Conservation (phyloP, 208 protist genomes). For the Crithidia acanthocephali region DNA sequence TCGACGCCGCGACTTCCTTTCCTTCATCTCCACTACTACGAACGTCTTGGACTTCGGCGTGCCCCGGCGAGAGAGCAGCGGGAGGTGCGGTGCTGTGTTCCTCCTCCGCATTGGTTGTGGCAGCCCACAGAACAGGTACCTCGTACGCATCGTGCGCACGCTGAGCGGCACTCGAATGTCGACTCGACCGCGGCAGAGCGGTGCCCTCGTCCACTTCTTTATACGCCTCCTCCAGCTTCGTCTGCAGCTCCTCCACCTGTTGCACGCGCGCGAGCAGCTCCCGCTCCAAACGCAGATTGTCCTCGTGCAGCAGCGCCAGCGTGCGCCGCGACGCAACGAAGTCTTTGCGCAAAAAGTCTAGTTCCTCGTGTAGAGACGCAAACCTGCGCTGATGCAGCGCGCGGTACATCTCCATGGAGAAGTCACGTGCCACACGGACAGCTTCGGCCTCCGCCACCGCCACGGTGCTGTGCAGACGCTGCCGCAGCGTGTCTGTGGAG, state of each 20-base stretch:
- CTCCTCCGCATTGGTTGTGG: no score
- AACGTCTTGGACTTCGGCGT: no score
- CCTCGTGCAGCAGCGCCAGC: slow-evolving; percentile 52
- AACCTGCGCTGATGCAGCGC: slow-evolving; percentile 63
- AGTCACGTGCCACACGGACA: slow-evolving; percentile 35
- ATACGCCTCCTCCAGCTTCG: slow-evolving; percentile 19
- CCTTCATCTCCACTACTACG: no score
- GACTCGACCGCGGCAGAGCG: not conserved
- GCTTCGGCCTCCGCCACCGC: slow-evolving; percentile 20
- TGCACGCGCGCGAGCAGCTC: slow-evolving; percentile 41
- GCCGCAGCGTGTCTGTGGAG: not conserved
- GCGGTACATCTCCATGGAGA: slow-evolving; percentile 55
- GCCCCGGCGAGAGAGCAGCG: no score
- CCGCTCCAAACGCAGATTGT: slow-evolving; percentile 50
- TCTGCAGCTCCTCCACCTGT: slow-evolving; percentile 41
- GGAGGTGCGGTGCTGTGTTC: no score
- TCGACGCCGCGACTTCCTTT: no score
- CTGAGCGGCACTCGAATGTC: not conserved
- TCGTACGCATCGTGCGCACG: not conserved
- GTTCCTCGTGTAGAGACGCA: slow-evolving; percentile 63
- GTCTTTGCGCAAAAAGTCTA: slow-evolving; percentile 65
- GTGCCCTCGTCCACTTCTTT: not conserved
- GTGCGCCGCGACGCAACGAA: slow-evolving; percentile 62
- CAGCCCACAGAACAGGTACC: not conserved
- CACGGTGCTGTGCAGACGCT: slow-evolving; percentile 8